Evolutionary conservation across 768 basidiomycete species (phyloP).

Genomic region (Scleroderma citrinum): DNA sequence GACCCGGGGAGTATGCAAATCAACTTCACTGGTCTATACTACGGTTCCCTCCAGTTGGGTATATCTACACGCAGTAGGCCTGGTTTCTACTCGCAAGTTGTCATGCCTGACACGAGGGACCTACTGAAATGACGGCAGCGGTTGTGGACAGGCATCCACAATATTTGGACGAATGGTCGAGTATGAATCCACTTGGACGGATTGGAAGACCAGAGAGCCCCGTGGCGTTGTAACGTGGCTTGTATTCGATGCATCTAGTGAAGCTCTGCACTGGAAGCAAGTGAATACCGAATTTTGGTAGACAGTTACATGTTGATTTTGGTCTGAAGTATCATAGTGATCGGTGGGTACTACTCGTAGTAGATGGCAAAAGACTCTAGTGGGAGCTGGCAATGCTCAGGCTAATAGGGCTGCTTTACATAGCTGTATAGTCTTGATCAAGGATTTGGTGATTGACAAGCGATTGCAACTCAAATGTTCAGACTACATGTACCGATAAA

Average conservation of each 20-base stretch:
- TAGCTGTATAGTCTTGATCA: no score
- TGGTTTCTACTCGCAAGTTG: slow-evolving; percentile 6
- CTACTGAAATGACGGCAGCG: slow-evolving; percentile 54
- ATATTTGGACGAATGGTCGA: slow-evolving; percentile 55
- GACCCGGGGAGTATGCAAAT: not conserved
- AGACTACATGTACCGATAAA: no score
- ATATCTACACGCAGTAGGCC: slow-evolving; percentile 56
- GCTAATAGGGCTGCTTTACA: no score
- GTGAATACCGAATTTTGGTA: slow-evolving; percentile 35
- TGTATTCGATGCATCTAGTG: slow-evolving; percentile 59
- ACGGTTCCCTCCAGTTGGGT: slow-evolving; percentile 61
- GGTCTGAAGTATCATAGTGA: slow-evolving; percentile 5
- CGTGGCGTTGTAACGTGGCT: slow-evolving; percentile 62
- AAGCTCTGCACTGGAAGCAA: slow-evolving; percentile 75
- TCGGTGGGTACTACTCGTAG: slow-evolving; percentile 6
- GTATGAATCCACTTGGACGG: slow-evolving; percentile 54
- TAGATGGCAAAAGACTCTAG: not conserved
- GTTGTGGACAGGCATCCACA: slow-evolving; percentile 54
- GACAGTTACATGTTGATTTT: not conserved
- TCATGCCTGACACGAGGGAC: not conserved
- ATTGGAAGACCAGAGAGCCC: slow-evolving; percentile 61
- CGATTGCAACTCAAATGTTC: no score
- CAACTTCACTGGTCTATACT: not conserved
- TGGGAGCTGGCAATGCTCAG: not conserved
- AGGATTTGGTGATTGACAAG: no score